Conservation (phyloP, 805 yeast genomes). For the Wickerhamomyces mucosus region DNA sequence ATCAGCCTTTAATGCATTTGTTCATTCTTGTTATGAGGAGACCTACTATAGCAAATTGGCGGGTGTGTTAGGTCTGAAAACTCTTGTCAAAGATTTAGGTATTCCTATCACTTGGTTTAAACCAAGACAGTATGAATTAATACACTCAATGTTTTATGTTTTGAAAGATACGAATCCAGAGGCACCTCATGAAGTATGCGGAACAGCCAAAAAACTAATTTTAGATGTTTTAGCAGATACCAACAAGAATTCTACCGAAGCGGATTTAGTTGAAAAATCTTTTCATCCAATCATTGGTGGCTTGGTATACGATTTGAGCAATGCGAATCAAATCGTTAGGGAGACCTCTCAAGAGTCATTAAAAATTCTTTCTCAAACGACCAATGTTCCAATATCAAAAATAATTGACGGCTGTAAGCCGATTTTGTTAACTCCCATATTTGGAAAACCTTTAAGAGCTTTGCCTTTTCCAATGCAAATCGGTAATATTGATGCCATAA, state of each 20-base stretch:
- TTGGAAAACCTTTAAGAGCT: slow-evolving; percentile 94
- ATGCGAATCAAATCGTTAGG: slow-evolving; percentile 76
- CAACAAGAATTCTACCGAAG: slow-evolving; percentile 50
- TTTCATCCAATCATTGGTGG: slow-evolving; percentile 81
- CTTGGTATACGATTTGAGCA: slow-evolving; percentile 84
- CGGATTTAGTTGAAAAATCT: slow-evolving; percentile 55
- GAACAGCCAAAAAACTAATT: slow-evolving; percentile 60
- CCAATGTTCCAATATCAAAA: slow-evolving; percentile 58
- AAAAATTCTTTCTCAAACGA: slow-evolving; percentile 55
- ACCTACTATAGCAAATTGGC: slow-evolving; percentile 80
- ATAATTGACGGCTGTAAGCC: slow-evolving; percentile 79
- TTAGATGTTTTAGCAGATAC: slow-evolving; percentile 56
- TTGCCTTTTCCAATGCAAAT: slow-evolving; percentile 98
- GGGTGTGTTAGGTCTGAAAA: slow-evolving; percentile 75
- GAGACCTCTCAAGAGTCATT: slow-evolving; percentile 71
- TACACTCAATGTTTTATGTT: slow-evolving; percentile 81
- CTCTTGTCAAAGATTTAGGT: slow-evolving; percentile 57
- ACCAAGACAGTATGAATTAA: slow-evolving; percentile 72
- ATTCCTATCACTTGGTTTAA: slow-evolving; percentile 69
- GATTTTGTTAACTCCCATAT: slow-evolving; percentile 81
- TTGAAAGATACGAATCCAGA: slow-evolving; percentile 83
- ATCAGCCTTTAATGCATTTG: slow-evolving; percentile 67
- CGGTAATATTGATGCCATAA: slow-evolving; percentile 96
- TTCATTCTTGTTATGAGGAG: slow-evolving; percentile 89
- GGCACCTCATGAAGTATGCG: slow-evolving; percentile 73